phyloP scores from a whole-genome alignment of 805 yeast species.

The Lipomyces yamadae region DNA sequence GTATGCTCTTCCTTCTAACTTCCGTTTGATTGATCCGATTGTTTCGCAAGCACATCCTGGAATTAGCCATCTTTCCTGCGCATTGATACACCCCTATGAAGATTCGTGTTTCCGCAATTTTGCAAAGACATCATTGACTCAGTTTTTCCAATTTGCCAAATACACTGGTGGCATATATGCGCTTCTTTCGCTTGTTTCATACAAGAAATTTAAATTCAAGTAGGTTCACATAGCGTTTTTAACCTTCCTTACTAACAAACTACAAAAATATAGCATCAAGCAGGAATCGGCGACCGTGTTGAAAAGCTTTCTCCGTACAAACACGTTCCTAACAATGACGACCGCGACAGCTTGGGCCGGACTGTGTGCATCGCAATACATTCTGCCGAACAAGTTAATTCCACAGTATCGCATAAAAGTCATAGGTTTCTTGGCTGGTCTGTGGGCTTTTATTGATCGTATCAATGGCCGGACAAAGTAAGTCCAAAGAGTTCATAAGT shows the following conservation, averaged over 20 bases:
- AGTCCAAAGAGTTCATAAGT: slow-evolving; percentile 22
- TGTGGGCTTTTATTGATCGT: slow-evolving; percentile 49
- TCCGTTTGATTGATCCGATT: slow-evolving; percentile 29
- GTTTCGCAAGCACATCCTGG: slow-evolving; percentile 38
- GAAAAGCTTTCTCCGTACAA: slow-evolving; percentile 40
- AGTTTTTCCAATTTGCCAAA: slow-evolving; percentile 24
- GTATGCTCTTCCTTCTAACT: slow-evolving; percentile 30
- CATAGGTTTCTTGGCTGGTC: slow-evolving; percentile 51
- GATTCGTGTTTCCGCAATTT: slow-evolving; percentile 31
- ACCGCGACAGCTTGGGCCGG: slow-evolving; percentile 50
- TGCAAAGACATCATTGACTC: slow-evolving; percentile 12
- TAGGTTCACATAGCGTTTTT: neutral
- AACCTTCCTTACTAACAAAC: neutral
- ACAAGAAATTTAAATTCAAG: slow-evolving; percentile 4
- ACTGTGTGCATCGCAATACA: slow-evolving; percentile 45
- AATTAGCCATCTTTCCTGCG: slow-evolving; percentile 32
- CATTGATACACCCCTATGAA: slow-evolving; percentile 34
- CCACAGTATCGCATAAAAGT: slow-evolving; percentile 46
- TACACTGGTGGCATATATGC: slow-evolving; percentile 23
- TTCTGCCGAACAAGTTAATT: slow-evolving; percentile 43
- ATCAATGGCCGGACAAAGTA: slow-evolving; percentile 45
- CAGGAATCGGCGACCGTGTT: neutral
- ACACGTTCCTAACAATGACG: slow-evolving; percentile 45
- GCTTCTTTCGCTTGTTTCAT: slow-evolving; percentile 8
- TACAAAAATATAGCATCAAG: neutral